Conservation (phyloP, 2,329 filamentous ascomycete species). For the Colletotrichum sp. region DNA sequence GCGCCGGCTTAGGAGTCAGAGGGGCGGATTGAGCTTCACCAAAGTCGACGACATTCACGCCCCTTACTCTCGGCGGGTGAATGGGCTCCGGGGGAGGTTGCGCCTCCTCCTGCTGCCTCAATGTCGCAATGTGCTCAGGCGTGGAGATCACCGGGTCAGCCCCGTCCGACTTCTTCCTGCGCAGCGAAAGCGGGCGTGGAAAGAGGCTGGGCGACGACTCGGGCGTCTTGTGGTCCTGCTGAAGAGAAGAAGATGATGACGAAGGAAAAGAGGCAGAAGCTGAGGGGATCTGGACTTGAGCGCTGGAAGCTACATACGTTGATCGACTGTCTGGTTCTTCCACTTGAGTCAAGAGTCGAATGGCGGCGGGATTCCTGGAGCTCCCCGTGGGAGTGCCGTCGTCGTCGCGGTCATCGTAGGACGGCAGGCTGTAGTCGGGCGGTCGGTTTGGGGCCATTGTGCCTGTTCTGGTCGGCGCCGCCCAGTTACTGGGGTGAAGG, state of each 20-base stretch:
- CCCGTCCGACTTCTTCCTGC: constrained; percentile 13
- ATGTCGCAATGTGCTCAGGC: constrained; percentile 37
- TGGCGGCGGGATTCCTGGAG: constrained; percentile 52
- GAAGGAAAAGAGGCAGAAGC: neutral
- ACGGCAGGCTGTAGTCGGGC: constrained; percentile 62
- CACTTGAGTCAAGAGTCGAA: constrained; percentile 67
- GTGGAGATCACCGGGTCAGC: constrained; percentile 31
- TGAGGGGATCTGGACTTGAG: neutral
- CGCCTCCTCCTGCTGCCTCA: constrained; percentile 43
- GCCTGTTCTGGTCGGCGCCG: neutral
- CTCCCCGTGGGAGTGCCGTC: constrained; percentile 47
- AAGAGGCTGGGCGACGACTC: constrained; percentile 22
- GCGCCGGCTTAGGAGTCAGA: neutral
- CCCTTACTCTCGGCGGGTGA: neutral
- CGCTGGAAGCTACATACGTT: constrained; percentile 52
- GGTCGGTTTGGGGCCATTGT: constrained; percentile 58
- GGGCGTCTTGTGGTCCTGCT: constrained; percentile 18
- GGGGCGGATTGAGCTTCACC: constrained; percentile 25
- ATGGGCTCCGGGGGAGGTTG: neutral
- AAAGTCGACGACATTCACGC: neutral
- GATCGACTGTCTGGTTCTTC: constrained; percentile 59
- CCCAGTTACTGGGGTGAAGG: constrained; percentile 10
- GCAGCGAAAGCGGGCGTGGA: constrained; percentile 26
- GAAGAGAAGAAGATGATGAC: constrained; percentile 17
- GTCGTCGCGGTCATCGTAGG: constrained; percentile 61